Conservation (phyloP, 192 early-diverging fungal species). For the Obelidium mucronatum region DNA sequence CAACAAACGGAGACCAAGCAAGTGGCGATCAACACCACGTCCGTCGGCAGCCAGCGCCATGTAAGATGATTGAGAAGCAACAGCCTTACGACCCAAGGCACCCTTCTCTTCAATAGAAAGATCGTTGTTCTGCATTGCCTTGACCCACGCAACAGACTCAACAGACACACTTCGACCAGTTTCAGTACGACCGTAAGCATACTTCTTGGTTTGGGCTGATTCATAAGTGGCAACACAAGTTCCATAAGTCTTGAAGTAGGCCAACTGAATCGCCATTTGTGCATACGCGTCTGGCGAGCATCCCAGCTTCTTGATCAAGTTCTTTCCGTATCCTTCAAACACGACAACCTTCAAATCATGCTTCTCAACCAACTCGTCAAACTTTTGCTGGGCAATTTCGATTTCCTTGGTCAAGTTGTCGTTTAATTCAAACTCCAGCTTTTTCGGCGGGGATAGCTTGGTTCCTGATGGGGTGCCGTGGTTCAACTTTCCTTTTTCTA, state of each 20-base stretch:
- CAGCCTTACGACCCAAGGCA: slow-evolving; percentile 75
- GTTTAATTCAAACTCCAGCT: slow-evolving; percentile 78
- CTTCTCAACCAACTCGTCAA: slow-evolving; percentile 77
- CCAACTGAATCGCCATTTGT: slow-evolving; percentile 94
- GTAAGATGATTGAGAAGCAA: slow-evolving; percentile 81
- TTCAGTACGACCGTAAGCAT: slow-evolving; percentile 94
- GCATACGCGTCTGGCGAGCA: slow-evolving; percentile 65
- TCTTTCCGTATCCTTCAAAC: slow-evolving; percentile 93
- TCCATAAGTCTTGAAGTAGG: slow-evolving; percentile 91
- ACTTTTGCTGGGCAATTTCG: slow-evolving; percentile 73
- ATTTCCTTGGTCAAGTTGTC: slow-evolving; percentile 65
- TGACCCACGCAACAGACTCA: slow-evolving; percentile 85
- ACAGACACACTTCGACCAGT: slow-evolving; percentile 83
- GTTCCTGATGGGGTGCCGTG: slow-evolving; percentile 66
- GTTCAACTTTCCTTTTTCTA: slow-evolving; percentile 74
- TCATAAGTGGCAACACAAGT: slow-evolving; percentile 87
- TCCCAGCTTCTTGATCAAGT: slow-evolving; percentile 81
- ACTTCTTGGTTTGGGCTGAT: slow-evolving; percentile 90
- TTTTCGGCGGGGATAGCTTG: slow-evolving; percentile 69
- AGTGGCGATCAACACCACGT: slow-evolving; percentile 89
- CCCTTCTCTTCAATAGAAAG: slow-evolving; percentile 60
- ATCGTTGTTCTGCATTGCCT: slow-evolving; percentile 78
- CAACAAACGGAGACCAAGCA: slow-evolving; percentile 79
- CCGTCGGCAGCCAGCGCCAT: slow-evolving; percentile 83
- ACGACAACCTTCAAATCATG: slow-evolving; percentile 87